Evolutionary conservation across 352 stramenopile species (phyloP).

Genomic region (Globisporangium solare): DNA sequence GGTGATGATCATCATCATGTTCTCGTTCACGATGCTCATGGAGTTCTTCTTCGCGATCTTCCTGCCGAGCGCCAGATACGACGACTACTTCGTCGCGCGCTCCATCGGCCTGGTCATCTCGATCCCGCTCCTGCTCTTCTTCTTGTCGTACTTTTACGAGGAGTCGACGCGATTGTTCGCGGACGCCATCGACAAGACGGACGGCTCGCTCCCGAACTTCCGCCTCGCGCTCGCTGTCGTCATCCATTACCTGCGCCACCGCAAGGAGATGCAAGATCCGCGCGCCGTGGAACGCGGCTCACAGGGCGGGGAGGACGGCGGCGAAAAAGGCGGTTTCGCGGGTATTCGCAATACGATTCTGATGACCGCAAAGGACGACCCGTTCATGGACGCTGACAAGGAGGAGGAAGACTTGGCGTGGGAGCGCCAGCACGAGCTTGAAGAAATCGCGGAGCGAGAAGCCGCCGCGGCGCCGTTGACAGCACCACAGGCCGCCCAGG

Average conservation of each 20-base stretch:
- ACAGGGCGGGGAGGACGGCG: neutral
- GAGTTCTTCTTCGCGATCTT: slow-evolving; percentile 86
- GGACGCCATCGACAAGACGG: slow-evolving; percentile 67
- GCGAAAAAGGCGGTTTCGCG: neutral
- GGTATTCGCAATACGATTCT: slow-evolving; percentile 20
- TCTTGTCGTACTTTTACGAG: slow-evolving; percentile 82
- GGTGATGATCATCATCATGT: slow-evolving; percentile 79
- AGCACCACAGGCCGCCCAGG: slow-evolving; percentile 12
- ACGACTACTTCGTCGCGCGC: slow-evolving; percentile 58
- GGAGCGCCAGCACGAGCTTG: slow-evolving; percentile 27
- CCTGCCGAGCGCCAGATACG: slow-evolving; percentile 67
- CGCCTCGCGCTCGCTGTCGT: slow-evolving; percentile 69
- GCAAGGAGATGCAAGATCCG: slow-evolving; percentile 43
- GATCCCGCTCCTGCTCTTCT: slow-evolving; percentile 62
- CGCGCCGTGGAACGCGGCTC: neutral
- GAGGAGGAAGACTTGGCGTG: slow-evolving; percentile 50
- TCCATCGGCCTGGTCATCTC: slow-evolving; percentile 50
- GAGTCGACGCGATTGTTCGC: slow-evolving; percentile 61
- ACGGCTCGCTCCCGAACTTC: slow-evolving; percentile 73
- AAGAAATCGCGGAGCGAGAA: slow-evolving; percentile 21
- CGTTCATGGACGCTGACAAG: slow-evolving; percentile 49
- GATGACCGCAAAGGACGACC: slow-evolving; percentile 44
- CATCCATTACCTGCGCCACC: slow-evolving; percentile 74
- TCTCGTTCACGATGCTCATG: slow-evolving; percentile 82
- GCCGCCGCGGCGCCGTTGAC: slow-evolving; percentile 13